Percentiles rank a stretch among this genome's conserved stretches.
Conservation (phyloP, 768 basidiomycete genomes). For the Amanita inopinata region DNA sequence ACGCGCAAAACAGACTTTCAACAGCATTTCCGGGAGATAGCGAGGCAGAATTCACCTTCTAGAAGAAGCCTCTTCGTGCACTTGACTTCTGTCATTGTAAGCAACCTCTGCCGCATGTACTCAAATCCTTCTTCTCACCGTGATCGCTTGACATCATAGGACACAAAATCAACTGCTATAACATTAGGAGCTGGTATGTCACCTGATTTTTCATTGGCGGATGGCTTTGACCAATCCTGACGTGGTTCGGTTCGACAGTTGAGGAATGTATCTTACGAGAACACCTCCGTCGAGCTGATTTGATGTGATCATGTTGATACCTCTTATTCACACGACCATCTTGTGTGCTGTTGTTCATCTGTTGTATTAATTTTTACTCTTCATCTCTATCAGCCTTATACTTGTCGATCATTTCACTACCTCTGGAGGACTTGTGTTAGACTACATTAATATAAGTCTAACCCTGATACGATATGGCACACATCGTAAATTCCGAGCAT, state of each 20-base stretch:
- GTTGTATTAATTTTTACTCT: too few species aligned
- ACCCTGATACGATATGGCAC: too few species aligned
- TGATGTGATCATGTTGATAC: slow-evolving; percentile 36
- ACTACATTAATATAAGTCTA: too few species aligned
- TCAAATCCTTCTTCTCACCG: slow-evolving; percentile 2
- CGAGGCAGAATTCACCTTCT: slow-evolving; percentile 49
- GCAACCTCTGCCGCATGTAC: slow-evolving; percentile 21
- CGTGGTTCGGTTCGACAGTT: slow-evolving; percentile 26
- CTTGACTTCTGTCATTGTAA: slow-evolving; percentile 69
- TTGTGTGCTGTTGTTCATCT: not conserved
- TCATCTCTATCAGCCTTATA: too few species aligned
- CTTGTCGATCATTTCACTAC: too few species aligned
- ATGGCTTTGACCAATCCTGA: slow-evolving; percentile 2
- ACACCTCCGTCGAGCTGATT: slow-evolving; percentile 60
- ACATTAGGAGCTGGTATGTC: slow-evolving; percentile 58
- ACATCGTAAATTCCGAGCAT: not conserved
- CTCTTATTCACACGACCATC: not conserved
- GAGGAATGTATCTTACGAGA: slow-evolving; percentile 66
- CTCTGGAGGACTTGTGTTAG: too few species aligned
- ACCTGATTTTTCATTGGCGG: slow-evolving; percentile 5
- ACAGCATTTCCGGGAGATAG: slow-evolving; percentile 71
- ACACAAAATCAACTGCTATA: slow-evolving; percentile 63
- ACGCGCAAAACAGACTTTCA: slow-evolving; percentile 77
- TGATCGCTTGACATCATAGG: slow-evolving; percentile 28
- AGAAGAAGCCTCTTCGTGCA: slow-evolving; percentile 63